Conservation (phyloP, 345 rosid genomes). For the Aurinia saxatilis region DNA sequence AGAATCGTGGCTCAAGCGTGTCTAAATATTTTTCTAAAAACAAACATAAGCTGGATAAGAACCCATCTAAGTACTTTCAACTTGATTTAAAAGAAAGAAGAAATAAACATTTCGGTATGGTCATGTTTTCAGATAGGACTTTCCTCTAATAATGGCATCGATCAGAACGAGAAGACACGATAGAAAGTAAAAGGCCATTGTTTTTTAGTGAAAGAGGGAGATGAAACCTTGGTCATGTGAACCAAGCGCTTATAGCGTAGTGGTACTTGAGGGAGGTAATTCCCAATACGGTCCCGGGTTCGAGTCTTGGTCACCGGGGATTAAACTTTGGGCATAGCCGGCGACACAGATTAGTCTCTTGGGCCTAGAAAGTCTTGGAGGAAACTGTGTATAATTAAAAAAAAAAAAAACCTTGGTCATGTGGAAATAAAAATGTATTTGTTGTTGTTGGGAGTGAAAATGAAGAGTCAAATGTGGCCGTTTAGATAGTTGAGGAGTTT, state of each 20-base stretch:
- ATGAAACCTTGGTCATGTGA: too few relatives aligned
- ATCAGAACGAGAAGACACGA: background rate
- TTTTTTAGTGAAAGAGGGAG: background rate
- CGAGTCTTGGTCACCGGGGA: too few relatives aligned
- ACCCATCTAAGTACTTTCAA: background rate
- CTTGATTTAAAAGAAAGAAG: too few relatives aligned
- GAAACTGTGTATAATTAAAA: too few relatives aligned
- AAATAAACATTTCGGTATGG: background rate
- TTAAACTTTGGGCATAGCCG: too few relatives aligned
- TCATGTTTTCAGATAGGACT: conserved; percentile 3
- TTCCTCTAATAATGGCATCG: background rate
- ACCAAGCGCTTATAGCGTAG: too few relatives aligned
- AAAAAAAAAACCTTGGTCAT: conserved; percentile 18
- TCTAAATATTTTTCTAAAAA: too few relatives aligned
- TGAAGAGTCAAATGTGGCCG: conserved; percentile 33
- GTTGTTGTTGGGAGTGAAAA: background rate
- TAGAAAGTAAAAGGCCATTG: background rate
- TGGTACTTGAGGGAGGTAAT: too few relatives aligned
- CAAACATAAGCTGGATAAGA: background rate
- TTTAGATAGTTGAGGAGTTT: conserved; percentile 42
- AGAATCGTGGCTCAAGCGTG: background rate
- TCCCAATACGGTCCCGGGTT: too few relatives aligned
- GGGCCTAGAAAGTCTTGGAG: too few relatives aligned
- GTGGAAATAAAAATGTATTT: conserved; percentile 10
- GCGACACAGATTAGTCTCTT: too few relatives aligned